Conservation (phyloP, 495 filamentous ascomycete species). For the Aspergillus haitiensis region DNA sequence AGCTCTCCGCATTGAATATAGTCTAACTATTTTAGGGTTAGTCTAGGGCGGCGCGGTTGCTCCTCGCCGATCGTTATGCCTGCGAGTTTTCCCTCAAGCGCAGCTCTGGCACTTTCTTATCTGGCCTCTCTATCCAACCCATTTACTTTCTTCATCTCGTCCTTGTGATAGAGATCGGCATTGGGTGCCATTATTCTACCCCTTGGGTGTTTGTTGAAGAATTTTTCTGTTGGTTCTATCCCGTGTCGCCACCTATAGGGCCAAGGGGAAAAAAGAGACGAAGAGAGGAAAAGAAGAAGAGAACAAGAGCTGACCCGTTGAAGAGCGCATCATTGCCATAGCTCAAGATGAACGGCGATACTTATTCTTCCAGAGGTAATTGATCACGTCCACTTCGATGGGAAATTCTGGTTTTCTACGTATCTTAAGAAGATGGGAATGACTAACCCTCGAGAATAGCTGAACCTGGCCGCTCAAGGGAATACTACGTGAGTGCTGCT, state of each 20-base stretch:
- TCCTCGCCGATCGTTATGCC: constrained; percentile 26
- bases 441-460: constrained; percentile 31
- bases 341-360: constrained; percentile 82
- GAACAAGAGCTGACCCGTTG: constrained; percentile 8
- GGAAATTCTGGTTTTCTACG: constrained; percentile 3
- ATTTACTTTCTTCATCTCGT: constrained; percentile 5
- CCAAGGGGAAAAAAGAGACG: constrained; percentile 2
- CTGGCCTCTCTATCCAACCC: constrained; percentile 5
- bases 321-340: constrained; percentile 17
- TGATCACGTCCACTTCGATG: not conserved
- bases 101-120: constrained; percentile 17
- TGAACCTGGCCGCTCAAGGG: constrained; percentile 71
- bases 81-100: constrained; percentile 28
- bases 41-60: constrained; percentile 9
- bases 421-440: not conserved
- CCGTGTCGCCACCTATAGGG: not conserved
- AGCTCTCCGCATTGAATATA: constrained; percentile 1
- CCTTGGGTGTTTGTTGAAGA: not conserved
- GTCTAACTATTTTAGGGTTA: constrained; percentile 23
- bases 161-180: not conserved
- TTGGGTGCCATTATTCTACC: not conserved
- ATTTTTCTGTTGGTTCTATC: not conserved
- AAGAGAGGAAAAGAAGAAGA: constrained; percentile 3
- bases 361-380: constrained; percentile 77
- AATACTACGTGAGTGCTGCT: constrained; percentile 62